Evolutionary conservation across 106 monocot species (phyloP).

Genomic region (Acorus calamus): DNA sequence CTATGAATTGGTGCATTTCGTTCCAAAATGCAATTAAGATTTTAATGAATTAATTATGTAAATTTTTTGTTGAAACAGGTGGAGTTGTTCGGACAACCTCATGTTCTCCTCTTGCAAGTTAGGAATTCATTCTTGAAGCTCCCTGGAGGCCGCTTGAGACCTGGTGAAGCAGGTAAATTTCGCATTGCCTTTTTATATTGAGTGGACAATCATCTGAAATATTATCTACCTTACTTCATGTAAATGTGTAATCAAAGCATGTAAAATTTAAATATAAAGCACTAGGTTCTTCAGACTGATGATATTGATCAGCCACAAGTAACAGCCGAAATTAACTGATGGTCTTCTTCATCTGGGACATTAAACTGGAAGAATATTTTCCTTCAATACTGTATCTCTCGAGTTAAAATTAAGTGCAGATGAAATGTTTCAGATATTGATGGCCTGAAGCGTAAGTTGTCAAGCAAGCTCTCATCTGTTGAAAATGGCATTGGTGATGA

Average conservation of each 20-base stretch:
- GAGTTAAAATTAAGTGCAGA: background rate
- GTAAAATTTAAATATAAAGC: too few relatives aligned
- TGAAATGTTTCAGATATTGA: constrained; percentile 23
- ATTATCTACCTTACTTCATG: too few relatives aligned
- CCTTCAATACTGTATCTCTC: too few relatives aligned
- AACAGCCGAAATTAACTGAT: too few relatives aligned
- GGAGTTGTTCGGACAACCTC: constrained; percentile 40
- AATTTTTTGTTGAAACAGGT: constrained; percentile 19
- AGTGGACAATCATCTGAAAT: background rate
- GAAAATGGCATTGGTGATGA: constrained; percentile 6
- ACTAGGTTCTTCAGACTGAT: too few relatives aligned
- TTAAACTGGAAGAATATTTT: too few relatives aligned
- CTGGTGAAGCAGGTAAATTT: constrained; percentile 39
- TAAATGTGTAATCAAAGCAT: too few relatives aligned
- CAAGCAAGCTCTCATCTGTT: constrained; percentile 23
- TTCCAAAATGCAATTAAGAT: too few relatives aligned
- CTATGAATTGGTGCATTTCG: too few relatives aligned
- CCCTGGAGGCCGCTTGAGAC: constrained; percentile 43
- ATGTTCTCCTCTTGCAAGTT: constrained; percentile 51
- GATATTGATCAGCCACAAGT: too few relatives aligned
- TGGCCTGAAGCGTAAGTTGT: constrained; percentile 57
- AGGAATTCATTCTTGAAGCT: constrained; percentile 44
- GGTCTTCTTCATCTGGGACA: too few relatives aligned
- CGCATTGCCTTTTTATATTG: background rate
- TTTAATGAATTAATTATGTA: too few relatives aligned